Evolutionary conservation across 257 asterid genomes (phyloP).

Genomic region (Nemophila menziesii): DNA sequence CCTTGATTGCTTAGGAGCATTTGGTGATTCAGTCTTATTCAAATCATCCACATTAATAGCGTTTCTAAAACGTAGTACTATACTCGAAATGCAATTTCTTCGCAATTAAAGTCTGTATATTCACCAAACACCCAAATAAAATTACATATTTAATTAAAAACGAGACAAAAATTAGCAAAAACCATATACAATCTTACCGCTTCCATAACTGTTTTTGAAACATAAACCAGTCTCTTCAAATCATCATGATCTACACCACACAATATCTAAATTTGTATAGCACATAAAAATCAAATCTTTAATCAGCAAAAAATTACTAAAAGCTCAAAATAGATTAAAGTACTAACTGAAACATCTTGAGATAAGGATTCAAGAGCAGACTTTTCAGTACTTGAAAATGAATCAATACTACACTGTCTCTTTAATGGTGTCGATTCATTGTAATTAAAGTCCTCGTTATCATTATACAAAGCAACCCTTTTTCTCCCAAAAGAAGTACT

Average conservation of each 20-base stretch:
- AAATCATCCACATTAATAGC: constrained; percentile 17
- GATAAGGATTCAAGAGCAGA: constrained; percentile 14
- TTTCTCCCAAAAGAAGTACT: constrained; percentile 58
- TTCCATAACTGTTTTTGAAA: constrained; percentile 48
- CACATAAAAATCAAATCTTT: background rate
- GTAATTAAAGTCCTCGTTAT: constrained; percentile 13
- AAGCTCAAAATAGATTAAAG: too few species aligned
- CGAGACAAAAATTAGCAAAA: too few species aligned
- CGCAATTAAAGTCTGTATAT: constrained; percentile 48
- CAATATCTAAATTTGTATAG: constrained; percentile 42
- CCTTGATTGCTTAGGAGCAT: constrained; percentile 50
- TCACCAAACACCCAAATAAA: background rate
- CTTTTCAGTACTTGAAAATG: constrained; percentile 22
- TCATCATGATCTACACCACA: constrained; percentile 87
- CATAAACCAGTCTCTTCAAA: constrained; percentile 44
- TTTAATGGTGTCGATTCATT: constrained; percentile 18
- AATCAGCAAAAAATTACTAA: too few species aligned
- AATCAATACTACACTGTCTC: constrained; percentile 26
- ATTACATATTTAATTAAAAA: background rate
- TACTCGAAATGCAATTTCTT: constrained; percentile 51
- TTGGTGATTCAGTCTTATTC: constrained; percentile 33
- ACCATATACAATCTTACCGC: constrained; percentile 25
- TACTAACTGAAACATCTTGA: constrained; percentile 18
- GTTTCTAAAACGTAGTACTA: constrained; percentile 34
- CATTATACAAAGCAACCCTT: constrained; percentile 29